Evolutionary conservation across 208 protist species (phyloP).

Genomic region (Leishmania gerbilli): DNA sequence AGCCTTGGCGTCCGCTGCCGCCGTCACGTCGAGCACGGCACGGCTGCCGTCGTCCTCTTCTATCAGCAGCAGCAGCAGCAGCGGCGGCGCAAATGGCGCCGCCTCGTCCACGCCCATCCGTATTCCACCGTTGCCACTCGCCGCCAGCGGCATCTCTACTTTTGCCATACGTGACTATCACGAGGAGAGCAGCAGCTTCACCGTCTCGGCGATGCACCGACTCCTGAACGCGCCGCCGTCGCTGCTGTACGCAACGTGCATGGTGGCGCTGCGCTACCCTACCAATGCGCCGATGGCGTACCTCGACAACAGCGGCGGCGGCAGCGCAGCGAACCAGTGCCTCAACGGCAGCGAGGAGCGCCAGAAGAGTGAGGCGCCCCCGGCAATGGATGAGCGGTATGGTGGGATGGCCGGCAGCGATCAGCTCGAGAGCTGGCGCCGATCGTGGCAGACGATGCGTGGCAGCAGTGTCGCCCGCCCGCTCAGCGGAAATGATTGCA

Average conservation of each 20-base stretch:
- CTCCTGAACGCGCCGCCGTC: conserved; percentile 70
- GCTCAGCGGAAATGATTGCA: not conserved
- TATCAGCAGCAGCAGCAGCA: not conserved
- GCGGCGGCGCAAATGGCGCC: not conserved
- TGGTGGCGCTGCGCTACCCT: conserved; percentile 54
- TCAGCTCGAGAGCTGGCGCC: not conserved
- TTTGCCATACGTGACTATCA: conserved; percentile 57
- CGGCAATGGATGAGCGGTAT: not conserved
- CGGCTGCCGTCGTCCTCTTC: not conserved
- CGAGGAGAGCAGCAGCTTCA: conserved; percentile 64
- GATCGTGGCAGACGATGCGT: not conserved
- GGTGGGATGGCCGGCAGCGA: not conserved
- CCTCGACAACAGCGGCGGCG: conserved; percentile 18
- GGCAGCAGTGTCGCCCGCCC: not conserved
- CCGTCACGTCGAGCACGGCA: conserved; percentile 16
- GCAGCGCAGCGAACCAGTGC: not conserved
- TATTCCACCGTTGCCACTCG: conserved; percentile 35
- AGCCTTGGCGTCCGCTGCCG: conserved; percentile 34
- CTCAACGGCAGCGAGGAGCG: conserved; percentile 7
- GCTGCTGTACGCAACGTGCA: conserved; percentile 67
- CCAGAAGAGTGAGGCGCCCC: conserved; percentile 26
- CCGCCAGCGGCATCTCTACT: conserved; percentile 66
- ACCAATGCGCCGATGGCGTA: conserved; percentile 68
- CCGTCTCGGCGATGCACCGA: conserved; percentile 78
- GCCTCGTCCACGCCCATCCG: not conserved